Evolutionary conservation across 192 early-diverging fungal genomes (phyloP).

Genomic region (Backusella sp.): DNA sequence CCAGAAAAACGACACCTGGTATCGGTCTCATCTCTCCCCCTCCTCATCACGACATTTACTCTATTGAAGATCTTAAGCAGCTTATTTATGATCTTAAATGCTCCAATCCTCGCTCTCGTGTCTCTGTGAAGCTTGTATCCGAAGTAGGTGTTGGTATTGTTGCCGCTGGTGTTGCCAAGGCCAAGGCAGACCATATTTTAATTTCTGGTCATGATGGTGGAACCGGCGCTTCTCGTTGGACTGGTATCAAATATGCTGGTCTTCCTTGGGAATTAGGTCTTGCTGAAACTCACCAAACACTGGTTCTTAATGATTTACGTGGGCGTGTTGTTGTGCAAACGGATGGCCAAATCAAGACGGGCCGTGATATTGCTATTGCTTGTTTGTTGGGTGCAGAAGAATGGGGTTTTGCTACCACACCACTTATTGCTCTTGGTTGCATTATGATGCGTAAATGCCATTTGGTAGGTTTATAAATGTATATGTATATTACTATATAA

Average conservation of each 20-base stretch:
- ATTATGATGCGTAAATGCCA: conserved; percentile 89
- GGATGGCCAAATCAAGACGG: conserved; percentile 98
- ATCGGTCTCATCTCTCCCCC: conserved; percentile 98
- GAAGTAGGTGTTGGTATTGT: conserved; percentile 98
- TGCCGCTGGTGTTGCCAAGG: conserved; percentile 96
- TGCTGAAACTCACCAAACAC: conserved; percentile 98
- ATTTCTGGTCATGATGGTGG: conserved; percentile 97
- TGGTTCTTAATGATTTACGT: conserved; percentile 95
- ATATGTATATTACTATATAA: neutral
- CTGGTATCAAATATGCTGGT: conserved; percentile 98
- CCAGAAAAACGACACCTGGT: conserved; percentile 93
- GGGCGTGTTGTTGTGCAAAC: conserved; percentile 96
- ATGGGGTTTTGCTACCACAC: conserved; percentile 99
- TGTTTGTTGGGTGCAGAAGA: conserved; percentile 98
- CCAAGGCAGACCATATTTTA: conserved; percentile 95
- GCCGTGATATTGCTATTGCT: conserved; percentile 95
- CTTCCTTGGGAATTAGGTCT: conserved; percentile 99
- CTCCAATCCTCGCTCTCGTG: conserved; percentile 84
- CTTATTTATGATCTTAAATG: conserved; percentile 98
- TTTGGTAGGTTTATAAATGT: conserved; percentile 10
- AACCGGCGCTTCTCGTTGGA: conserved; percentile 97
- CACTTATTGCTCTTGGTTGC: conserved; percentile 95
- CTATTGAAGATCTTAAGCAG: conserved; percentile 98
- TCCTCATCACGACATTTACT: conserved; percentile 99
- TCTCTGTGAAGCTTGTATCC: conserved; percentile 97